phyloP scores from a whole-genome alignment of 768 basidiomycete species.

The Podaxis carcinomalis region DNA sequence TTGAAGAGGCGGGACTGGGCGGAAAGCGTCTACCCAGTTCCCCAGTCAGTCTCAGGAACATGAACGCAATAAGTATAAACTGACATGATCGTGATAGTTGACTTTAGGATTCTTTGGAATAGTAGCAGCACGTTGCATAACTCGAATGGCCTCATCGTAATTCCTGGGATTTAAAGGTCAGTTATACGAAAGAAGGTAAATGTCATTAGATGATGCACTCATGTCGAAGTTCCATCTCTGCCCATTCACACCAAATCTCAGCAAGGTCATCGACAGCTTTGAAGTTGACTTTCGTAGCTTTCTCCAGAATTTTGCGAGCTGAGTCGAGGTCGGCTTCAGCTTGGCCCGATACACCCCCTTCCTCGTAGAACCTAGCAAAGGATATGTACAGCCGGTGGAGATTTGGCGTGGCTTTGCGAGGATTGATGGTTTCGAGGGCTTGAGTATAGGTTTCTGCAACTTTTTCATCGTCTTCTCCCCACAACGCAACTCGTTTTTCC shows the following conservation, averaged over 20 bases:
- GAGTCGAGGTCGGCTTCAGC: constrained; percentile 81
- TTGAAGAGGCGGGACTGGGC: constrained; percentile 94
- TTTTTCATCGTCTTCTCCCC: constrained; percentile 92
- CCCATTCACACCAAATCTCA: constrained; percentile 99
- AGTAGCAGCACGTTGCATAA: constrained; percentile 95
- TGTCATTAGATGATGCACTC: constrained; percentile 56
- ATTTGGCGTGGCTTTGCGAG: constrained; percentile 88
- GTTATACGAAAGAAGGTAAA: background rate
- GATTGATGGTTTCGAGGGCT: constrained; percentile 83
- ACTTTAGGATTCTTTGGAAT: constrained; percentile 87
- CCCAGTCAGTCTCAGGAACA: background rate
- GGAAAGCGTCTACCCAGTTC: constrained; percentile 56
- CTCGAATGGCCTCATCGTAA: constrained; percentile 90
- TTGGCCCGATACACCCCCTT: constrained; percentile 77
- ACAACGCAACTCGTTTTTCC: constrained; percentile 95
- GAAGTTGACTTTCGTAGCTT: constrained; percentile 88
- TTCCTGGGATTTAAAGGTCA: constrained; percentile 58
- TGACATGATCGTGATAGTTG: constrained; percentile 93
- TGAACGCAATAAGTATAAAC: constrained; percentile 13
- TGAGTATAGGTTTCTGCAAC: constrained; percentile 91
- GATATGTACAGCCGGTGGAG: constrained; percentile 88
- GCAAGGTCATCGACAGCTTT: constrained; percentile 96
- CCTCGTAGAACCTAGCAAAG: constrained; percentile 97
- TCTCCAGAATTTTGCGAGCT: constrained; percentile 91
- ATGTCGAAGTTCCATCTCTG: constrained; percentile 94